Base-by-base conservation (phyloP, 257 asterid genomes). In the Salvia splendens region DNA sequence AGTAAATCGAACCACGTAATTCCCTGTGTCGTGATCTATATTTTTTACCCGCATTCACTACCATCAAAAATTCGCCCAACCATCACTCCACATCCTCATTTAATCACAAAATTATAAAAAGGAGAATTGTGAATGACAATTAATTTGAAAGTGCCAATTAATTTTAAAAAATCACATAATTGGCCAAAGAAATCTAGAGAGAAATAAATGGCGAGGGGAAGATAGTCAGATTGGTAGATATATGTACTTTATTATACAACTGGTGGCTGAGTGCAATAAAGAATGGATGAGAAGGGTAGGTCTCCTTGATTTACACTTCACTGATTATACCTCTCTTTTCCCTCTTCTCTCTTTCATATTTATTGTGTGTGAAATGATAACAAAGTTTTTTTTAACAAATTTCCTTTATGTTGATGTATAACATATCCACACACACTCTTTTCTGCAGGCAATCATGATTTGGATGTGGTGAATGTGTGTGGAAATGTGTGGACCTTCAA, bases 391-490 rank as follows among this genome's bases (percentile, higher is more conserved):
- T 67, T 64, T 72, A 28, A 79, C 79, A 72, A 72, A 68, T 75
- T 62, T 68, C 60, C 64, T 35, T n/a, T 36, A 7, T 71, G 73
- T 73, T 47, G 65, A 66, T 62, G 33, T 3, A 57, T 12, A 56
- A 8, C 5, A 49, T 30, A 12, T 24, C 30, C 8, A 30, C 41
- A 69, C 64, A 61, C 41, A 36, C 7, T 0, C n/a, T n/a, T 38
- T 5, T 38, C 49, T 55, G 64, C 67, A 78, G 75, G 74, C 81
- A 83, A 88, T 85, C 82, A 85, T 80, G 85, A 82, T 71, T 70
- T 75, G 75, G 79, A 75, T 75, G 45, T 40, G 73, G 24, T 64
- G 79, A 72, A 72, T 75, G 78, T 41, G 73, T 78, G 53, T 78
- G 61, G 76, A 55, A 46, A 41, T 75, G 76, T 79, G 81, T 76